These are phyloP conservation scores for Alternaria arborescens DNA, from an alignment of 2,329 filamentous ascomycete species.

Conservation along the genomic window DNA sequence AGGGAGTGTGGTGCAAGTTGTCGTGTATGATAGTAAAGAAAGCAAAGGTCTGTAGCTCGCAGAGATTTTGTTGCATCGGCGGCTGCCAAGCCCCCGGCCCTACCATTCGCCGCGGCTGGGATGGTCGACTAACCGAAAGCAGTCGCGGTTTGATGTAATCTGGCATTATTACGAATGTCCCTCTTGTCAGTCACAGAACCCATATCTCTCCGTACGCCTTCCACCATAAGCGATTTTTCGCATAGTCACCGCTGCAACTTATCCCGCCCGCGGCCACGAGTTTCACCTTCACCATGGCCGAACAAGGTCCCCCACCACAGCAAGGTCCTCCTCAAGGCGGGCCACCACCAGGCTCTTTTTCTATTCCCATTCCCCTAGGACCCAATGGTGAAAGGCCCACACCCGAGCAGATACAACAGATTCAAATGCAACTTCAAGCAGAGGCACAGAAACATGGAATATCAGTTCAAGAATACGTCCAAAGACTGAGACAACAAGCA, in stretches of 20 bases:
- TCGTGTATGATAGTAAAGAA: neutral
- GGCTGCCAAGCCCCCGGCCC: conserved; percentile 14
- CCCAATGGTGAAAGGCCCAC: conserved; percentile 65
- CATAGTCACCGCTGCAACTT: neutral
- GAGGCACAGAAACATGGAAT: conserved; percentile 88
- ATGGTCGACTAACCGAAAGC: neutral
- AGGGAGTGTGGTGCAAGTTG: neutral
- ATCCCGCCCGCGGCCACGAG: conserved; percentile 7
- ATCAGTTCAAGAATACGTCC: conserved; percentile 84
- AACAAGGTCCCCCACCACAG: conserved; percentile 27
- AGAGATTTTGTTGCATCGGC: conserved; percentile 13
- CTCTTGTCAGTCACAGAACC: conserved; percentile 12
- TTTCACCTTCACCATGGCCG: conserved; percentile 27
- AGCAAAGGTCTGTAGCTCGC: conserved; percentile 1
- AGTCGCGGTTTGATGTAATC: conserved; percentile 16
- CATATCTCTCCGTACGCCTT: neutral
- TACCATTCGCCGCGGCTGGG: conserved; percentile 9
- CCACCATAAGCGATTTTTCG: neutral
- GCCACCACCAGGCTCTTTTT: conserved; percentile 29
- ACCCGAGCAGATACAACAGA: conserved; percentile 83
- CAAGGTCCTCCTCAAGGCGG: conserved; percentile 17
- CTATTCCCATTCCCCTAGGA: conserved; percentile 35
- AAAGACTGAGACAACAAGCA: conserved; percentile 61
- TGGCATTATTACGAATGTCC: conserved; percentile 23
- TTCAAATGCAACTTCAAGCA: conserved; percentile 81